Base-by-base conservation (phyloP, 2,329 filamentous ascomycete species). In the Tolypocladium capitatum region DNA sequence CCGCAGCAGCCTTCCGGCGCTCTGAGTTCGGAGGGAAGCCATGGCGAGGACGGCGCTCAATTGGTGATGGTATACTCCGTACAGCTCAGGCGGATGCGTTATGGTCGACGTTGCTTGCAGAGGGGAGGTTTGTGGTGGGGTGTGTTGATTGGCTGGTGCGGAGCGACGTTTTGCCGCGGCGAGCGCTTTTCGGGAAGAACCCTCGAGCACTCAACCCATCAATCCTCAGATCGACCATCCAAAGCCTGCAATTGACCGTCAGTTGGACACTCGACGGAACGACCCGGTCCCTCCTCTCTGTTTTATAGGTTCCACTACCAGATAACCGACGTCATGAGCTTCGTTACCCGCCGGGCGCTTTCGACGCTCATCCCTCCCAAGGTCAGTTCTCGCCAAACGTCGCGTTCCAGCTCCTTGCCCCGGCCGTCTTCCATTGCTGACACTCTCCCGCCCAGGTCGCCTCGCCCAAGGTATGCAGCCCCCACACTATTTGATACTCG, bases 281-380 rank as follows among this genome's bases (percentile, higher is more conserved):
- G 59, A 59, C 55, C 56, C 13, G 13, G 48, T 50, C 52, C 54
- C 50, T 52, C 52, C 52, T 49, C 53, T 56, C 53, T 59, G 49
- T 56, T 53, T 56, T 50, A 48, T 47, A 52, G 30, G 42, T 33
- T 33, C 49, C 35, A 33, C 53, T 50, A 58, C 55, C 55, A 53
- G 56, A 43, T 13, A 28, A 38, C 63, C 63, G 63, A 68, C 78
- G 87, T 74, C 72, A 96, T 95, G 90, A 95, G 88, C 79, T 92
- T 83, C 81, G 78, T 94, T 65, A 80, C 83, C 65, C 86, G 86
- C 73, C 83, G 90, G 74, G 86, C 81, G 78, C 84, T 96, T 67
- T 97, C 92, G 68, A 95, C 94, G 78, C 84, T 98, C 71, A 96
- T 98, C 64, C 94, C 94, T 61, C 92, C 94, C 66, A 98, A 98